phyloP scores from a whole-genome alignment of 2,329 filamentous ascomycete genomes.

The Xylaria hypoxylon region DNA sequence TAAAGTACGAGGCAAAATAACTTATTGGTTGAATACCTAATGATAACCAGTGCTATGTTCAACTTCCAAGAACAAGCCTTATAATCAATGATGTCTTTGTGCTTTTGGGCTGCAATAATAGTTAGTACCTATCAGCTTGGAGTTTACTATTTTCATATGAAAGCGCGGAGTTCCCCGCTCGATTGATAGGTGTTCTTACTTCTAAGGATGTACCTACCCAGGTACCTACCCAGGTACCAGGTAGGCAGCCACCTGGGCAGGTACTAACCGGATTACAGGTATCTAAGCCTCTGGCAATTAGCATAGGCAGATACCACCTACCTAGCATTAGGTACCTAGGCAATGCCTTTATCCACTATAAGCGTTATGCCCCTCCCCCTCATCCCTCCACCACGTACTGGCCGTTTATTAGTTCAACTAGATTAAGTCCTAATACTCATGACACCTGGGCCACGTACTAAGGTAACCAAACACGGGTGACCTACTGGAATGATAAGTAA shows the following conservation, averaged over 20 bases:
- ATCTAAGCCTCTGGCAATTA: constrained; percentile 16
- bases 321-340: neutral
- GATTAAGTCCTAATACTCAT: constrained; percentile 6
- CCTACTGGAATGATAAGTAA: constrained; percentile 33
- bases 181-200: neutral
- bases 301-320: neutral
- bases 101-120: no score
- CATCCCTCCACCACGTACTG: constrained; percentile 14
- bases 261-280: neutral
- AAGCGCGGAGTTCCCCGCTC: constrained; percentile 33
- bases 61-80: no score
- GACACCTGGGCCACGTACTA: constrained; percentile 20
- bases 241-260: neutral
- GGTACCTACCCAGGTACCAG: no score
- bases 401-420: constrained; percentile 26
- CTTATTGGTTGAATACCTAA: no score
- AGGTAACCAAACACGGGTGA: neutral
- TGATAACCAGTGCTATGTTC: no score
- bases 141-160: no score
- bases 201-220: no score
- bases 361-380: constrained; percentile 26
- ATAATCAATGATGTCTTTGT: no score
- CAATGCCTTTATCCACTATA: constrained; percentile 29
- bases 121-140: no score
- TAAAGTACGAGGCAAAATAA: no score